These are phyloP conservation scores for Cryptococcus sp. DNA, from an alignment of 1,284 basidiomycete genomes.

Conservation along the genomic window DNA sequence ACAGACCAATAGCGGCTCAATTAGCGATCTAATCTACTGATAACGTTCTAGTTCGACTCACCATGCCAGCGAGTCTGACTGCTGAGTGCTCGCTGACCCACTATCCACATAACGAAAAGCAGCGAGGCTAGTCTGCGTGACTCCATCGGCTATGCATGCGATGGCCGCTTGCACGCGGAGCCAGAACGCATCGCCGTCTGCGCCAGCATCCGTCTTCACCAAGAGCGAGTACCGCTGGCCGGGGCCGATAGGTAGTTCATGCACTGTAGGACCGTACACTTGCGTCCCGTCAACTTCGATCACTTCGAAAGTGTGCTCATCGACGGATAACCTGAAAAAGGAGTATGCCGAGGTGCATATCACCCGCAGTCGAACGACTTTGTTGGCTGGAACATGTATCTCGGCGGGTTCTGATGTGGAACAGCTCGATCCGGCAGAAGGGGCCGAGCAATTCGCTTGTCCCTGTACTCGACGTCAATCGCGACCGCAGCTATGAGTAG, in stretches of 20 bases:
- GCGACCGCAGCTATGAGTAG: neutral
- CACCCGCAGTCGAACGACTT: conserved; percentile 22
- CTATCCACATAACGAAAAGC: conserved; percentile 10
- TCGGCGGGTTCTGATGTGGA: conserved; percentile 2
- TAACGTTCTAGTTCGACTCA: neutral
- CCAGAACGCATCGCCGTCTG: conserved; percentile 32
- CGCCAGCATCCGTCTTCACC: conserved; percentile 36
- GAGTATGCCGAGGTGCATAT: conserved; percentile 21
- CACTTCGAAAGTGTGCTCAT: conserved; percentile 35
- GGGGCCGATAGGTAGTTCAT: conserved; percentile 28
- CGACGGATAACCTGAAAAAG: conserved; percentile 30
- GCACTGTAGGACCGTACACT: conserved; percentile 22
- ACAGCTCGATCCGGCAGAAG: conserved; percentile 6
- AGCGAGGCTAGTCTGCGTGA: conserved; percentile 7
- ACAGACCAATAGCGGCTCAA: neutral
- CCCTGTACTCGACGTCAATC: neutral
- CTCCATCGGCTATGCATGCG: conserved; percentile 6
- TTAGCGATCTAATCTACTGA: neutral
- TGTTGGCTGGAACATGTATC: conserved; percentile 15
- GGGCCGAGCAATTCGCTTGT: conserved; percentile 10
- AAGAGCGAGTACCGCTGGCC: conserved; percentile 47
- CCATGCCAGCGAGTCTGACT: conserved; percentile 9
- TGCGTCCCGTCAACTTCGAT: conserved; percentile 38
- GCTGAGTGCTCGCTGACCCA: neutral
- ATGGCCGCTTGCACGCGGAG: conserved; percentile 30